Base-by-base conservation (phyloP, 495 filamentous ascomycete genomes). In the Emericellopsis terricola region DNA sequence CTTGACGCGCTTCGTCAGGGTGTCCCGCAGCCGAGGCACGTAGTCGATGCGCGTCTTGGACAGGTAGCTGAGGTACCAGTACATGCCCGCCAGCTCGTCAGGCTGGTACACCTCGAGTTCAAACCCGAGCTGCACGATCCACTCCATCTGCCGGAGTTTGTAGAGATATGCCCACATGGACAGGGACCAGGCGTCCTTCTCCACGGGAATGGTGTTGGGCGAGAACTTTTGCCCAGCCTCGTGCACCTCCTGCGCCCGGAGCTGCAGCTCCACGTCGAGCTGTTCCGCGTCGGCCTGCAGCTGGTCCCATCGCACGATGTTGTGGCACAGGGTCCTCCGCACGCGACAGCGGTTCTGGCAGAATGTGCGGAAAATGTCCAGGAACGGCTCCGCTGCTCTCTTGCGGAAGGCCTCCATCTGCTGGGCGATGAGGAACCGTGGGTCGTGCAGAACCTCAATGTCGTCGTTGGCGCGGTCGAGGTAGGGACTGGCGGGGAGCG, bases 71-170 rank as follows among this genome's bases (percentile, higher is more conserved):
- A 79, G 61, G 39, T 81, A 91, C 76, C 79, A 87, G 49, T 93
- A 94, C 81, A 94, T 94, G 11, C 71, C 74, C 9, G 76, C 69
- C 5, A 89, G 62, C 55, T 99, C 89, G 49, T 93, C 80, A 2
- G 76, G 67, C 15, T 81, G 72, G 47, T 96, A 96, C 17, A 92
- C 71, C 7, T 84, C 74, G 13, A 93, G 73, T 51, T 96, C 89
- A 48, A 99, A 94, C n/a, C 89, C 89, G 34, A 94, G 73, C 50
- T 94, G 83, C 9, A 94, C 63, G 29, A 89, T 76, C 62, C 76
- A 78, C 39, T 86, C 77, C 69, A 94, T 80, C 43, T 89, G 73
- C 7, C 64, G 69, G 2, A 94, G 64, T 49, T 93, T 96, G 46
- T 93, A 78, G 35, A 82, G 69, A 47, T 87, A 89, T 0, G 75